Evolutionary conservation across 148 eudicot genomes (phyloP).

Genomic region (Camellia granthamiana): DNA sequence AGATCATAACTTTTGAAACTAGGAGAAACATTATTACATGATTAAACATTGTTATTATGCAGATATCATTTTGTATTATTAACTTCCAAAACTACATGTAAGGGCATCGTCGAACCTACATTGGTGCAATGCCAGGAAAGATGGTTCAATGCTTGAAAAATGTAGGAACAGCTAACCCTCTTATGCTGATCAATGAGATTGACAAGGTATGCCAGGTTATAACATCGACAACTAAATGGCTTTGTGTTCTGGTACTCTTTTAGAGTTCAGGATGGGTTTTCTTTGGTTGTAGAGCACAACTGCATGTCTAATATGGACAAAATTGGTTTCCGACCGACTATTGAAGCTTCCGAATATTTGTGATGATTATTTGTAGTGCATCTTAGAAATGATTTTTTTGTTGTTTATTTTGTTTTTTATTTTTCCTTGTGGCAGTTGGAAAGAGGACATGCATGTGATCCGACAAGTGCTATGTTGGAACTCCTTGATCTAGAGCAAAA

Average conservation of each 20-base stretch:
- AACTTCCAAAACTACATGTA: conserved; percentile 27
- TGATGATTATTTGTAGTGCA: neutral
- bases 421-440: conserved; percentile 53
- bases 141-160: conserved; percentile 89
- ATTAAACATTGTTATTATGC: neutral
- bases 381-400: neutral
- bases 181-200: conserved; percentile 90
- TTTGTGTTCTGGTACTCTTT: neutral
- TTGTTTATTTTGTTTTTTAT: too few species aligned
- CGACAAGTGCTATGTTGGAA: conserved; percentile 98
- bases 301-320: neutral
- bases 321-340: neutral
- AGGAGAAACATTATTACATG: neutral
- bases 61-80: neutral
- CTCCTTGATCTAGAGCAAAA: conserved; percentile 98
- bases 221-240: neutral
- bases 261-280: neutral
- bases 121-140: conserved; percentile 98
- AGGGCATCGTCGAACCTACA: conserved; percentile 98
- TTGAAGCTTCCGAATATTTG: neutral
- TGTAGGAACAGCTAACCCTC: conserved; percentile 94
- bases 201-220: conserved; percentile 64
- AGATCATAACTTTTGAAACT: conserved; percentile 3
- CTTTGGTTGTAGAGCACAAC: too few species aligned
- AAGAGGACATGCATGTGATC: conserved; percentile 91